Conservation (phyloP, 1,284 basidiomycete genomes). For the Ceratobasidium sp. region DNA sequence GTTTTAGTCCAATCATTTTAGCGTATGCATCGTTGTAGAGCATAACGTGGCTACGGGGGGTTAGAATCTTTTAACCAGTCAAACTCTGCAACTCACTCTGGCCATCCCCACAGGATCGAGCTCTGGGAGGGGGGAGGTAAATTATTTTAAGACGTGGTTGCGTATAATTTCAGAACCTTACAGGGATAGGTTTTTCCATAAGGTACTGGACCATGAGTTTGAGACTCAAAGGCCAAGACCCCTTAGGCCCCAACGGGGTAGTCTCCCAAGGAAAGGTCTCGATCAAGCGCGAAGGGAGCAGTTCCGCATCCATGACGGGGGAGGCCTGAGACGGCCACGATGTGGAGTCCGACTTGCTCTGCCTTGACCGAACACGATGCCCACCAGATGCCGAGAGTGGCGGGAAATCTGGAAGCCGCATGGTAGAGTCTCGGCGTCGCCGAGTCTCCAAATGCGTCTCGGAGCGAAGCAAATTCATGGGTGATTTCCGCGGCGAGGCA, state of each 20-base stretch:
- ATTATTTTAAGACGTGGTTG: background rate
- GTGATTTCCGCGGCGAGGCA: background rate
- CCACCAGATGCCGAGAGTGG: background rate
- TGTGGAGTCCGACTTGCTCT: background rate
- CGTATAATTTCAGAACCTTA: background rate
- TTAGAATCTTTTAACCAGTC: background rate
- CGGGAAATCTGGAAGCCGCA: background rate
- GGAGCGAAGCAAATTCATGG: background rate
- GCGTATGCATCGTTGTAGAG: conserved; percentile 46
- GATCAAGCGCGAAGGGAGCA: conserved; percentile 13
- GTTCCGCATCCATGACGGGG: too few species aligned
- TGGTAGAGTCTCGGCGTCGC: background rate
- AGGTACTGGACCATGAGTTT: conserved; percentile 20
- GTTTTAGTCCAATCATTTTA: conserved; percentile 25
- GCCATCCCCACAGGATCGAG: conserved; percentile 2
- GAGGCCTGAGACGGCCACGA: background rate
- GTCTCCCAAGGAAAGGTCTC: conserved; percentile 41
- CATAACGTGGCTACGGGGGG: background rate
- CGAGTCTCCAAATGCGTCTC: background rate
- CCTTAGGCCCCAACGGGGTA: conserved; percentile 32
- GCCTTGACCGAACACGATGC: background rate
- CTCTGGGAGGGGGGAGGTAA: background rate
- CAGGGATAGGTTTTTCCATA: conserved; percentile 7
- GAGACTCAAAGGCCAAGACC: conserved; percentile 7
- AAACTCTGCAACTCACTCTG: background rate